Percentiles rank a stretch among this genome's conserved stretches.
Conservation (phyloP, 495 filamentous ascomycete genomes). For the Podospora tetraspora region DNA sequence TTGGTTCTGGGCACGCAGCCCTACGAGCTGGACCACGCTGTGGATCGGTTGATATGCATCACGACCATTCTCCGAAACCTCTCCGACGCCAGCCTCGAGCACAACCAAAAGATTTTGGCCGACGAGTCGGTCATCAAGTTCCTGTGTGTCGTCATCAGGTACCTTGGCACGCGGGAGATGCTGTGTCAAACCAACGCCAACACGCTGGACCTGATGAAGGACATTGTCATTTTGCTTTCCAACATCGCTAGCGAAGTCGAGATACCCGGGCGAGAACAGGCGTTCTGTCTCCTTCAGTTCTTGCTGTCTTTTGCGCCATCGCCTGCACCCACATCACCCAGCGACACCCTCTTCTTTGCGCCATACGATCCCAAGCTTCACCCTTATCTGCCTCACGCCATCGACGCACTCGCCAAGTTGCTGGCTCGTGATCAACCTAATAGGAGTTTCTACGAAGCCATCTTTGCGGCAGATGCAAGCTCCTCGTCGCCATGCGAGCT, state of each 20-base stretch:
- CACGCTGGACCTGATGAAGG: conserved; percentile 94
- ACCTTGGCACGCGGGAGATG: conserved; percentile 84
- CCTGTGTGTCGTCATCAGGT: conserved; percentile 72
- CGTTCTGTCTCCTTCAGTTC: conserved; percentile 79
- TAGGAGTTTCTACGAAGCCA: conserved; percentile 68
- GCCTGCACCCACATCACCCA: conserved; percentile 46
- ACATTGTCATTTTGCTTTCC: conserved; percentile 79
- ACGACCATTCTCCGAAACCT: conserved; percentile 91
- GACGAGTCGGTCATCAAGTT: conserved; percentile 73
- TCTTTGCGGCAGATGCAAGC: conserved; percentile 65
- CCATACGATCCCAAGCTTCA: conserved; percentile 75
- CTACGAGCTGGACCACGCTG: conserved; percentile 79
- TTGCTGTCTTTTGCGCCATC: conserved; percentile 85
- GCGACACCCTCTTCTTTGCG: conserved; percentile 66
- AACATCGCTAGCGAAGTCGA: conserved; percentile 78
- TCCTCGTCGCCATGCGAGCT: conserved; percentile 65
- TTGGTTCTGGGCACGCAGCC: conserved; percentile 68
- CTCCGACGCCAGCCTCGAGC: conserved; percentile 56
- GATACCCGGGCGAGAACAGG: conserved; percentile 83
- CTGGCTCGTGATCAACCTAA: conserved; percentile 93
- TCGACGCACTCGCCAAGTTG: conserved; percentile 87
- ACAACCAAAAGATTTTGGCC: conserved; percentile 69
- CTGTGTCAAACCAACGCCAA: conserved; percentile 73
- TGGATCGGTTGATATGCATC: conserved; percentile 81
- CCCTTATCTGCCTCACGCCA: conserved; percentile 80